Base-by-base conservation (phyloP, 2,329 filamentous ascomycete species). In the Corynespora cassiicola region DNA sequence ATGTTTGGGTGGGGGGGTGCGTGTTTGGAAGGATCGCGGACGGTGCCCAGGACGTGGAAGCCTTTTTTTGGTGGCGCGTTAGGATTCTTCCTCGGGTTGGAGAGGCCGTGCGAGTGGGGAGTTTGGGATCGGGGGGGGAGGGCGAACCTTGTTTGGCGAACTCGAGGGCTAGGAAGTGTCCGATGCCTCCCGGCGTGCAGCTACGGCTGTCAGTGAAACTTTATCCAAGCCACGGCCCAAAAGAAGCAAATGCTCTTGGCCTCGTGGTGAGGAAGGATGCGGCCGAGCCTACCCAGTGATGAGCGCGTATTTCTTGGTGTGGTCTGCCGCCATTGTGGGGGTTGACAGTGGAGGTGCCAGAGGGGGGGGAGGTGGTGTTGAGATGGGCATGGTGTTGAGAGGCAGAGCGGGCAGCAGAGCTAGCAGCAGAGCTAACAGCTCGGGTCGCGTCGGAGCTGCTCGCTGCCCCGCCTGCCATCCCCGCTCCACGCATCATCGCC, bases 11-110 rank as follows among this genome's bases (percentile, higher is more conserved):
- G 63, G 12, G 69, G 70, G 10, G 79, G 74, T 20, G 70, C 56
- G 50, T 82, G 74, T 29, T 71, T 71, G 12, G 65, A 62, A 24
- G 74, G 69, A 38, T 77, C 69, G 52, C 80, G 74, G 9, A 79
- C 80, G 3, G 80, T 82, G 9, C 78, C 79, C 37, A 84, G 75
- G 36, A 85, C 81, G 16, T 76, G 73, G 40, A 79, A 68, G 33
- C 78, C 78, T n/a, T n/a, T n/a, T n/a, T n/a, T n/a, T 65, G 40
- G 47, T 17, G 22, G 23, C 6, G 21, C 23, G 14, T 18, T 29
- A 22, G 17, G 29, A 11, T 16, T 32, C n/a, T n/a, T n/a, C n/a
- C n/a, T n/a, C n/a, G 14, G 9, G 15, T 7, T n/a, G 26, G n/a
- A n/a, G n/a, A n/a, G n/a, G n/a, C n/a, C n/a, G n/a, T n/a, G n/a